Conservation (phyloP, 441 rosid genomes). For the Adansonia rubrostipa region DNA sequence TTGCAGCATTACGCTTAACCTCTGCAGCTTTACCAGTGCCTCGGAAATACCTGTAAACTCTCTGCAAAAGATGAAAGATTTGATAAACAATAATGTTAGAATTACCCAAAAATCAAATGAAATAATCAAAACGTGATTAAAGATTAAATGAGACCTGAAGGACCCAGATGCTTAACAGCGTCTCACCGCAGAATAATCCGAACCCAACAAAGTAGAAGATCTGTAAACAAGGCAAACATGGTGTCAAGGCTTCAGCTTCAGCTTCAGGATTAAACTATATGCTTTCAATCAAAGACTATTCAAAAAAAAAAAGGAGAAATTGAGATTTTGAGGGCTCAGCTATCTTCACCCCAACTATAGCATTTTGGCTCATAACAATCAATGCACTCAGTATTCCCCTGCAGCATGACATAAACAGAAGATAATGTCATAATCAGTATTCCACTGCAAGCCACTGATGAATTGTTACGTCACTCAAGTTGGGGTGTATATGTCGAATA, state of each 20-base stretch:
- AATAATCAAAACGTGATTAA: neutral
- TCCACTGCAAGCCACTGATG: too few relatives aligned
- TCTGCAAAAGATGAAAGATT: conserved; percentile 47
- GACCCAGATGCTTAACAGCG: conserved; percentile 81
- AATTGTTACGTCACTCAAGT: neutral
- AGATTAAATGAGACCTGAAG: conserved; percentile 56
- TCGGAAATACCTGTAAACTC: conserved; percentile 89
- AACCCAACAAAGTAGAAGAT: conserved; percentile 89
- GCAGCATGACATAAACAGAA: conserved; percentile 34
- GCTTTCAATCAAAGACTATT: neutral
- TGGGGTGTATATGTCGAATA: neutral
- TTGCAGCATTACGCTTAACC: conserved; percentile 64
- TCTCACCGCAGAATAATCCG: conserved; percentile 64
- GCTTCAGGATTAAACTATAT: too few relatives aligned
- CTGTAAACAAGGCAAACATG: conserved; percentile 33
- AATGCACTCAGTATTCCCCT: conserved; percentile 81
- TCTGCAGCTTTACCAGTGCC: conserved; percentile 85
- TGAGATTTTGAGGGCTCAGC: neutral
- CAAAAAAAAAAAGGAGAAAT: neutral
- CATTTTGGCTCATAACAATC: conserved; percentile 41
- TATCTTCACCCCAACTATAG: conserved; percentile 48
- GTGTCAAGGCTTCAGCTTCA: neutral
- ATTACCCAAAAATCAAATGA: neutral
- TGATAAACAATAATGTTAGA: neutral
- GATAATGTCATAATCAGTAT: neutral